Evolutionary conservation across 495 filamentous ascomycete genomes (phyloP).

Genomic region (Penicillium subrubescens): DNA sequence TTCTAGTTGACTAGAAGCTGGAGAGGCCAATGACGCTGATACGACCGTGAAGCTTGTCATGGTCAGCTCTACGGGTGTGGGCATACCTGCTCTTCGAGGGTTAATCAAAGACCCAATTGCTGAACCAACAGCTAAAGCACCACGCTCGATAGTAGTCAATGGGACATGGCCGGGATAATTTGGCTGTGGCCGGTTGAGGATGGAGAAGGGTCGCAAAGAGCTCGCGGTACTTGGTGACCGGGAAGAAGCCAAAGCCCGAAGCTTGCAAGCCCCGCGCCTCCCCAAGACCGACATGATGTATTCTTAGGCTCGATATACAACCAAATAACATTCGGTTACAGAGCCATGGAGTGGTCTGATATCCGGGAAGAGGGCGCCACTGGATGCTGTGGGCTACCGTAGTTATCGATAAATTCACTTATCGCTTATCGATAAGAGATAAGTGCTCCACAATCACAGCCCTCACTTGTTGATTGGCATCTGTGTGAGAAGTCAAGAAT

Average conservation of each 20-base stretch:
- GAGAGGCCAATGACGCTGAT: neutral
- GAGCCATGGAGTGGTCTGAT: conserved; percentile 32
- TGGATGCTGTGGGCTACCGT: conserved; percentile 28
- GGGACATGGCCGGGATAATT: conserved; percentile 90
- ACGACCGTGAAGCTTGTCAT: neutral
- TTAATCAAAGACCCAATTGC: conserved; percentile 78
- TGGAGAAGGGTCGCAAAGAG: conserved; percentile 60
- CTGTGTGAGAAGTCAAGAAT: neutral
- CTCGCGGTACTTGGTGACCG: conserved; percentile 10
- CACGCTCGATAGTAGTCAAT: conserved; percentile 74
- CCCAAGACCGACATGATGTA: conserved; percentile 37
- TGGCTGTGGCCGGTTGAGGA: conserved; percentile 72
- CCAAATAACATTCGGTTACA: neutral
- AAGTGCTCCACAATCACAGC: conserved; percentile 2
- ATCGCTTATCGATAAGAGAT: conserved; percentile 27
- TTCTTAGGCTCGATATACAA: conserved; percentile 1
- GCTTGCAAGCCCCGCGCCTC: conserved; percentile 26
- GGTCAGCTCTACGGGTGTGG: neutral
- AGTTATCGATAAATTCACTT: conserved; percentile 24
- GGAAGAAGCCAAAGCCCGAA: conserved; percentile 20
- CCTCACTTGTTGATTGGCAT: conserved; percentile 6
- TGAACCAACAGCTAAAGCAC: conserved; percentile 77
- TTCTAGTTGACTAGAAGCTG: neutral
- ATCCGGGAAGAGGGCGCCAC: conserved; percentile 21
- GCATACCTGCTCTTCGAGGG: conserved; percentile 72